Evolutionary conservation across 2,329 filamentous ascomycete genomes (phyloP).

Genomic region (Cladobotryum protrusum): DNA sequence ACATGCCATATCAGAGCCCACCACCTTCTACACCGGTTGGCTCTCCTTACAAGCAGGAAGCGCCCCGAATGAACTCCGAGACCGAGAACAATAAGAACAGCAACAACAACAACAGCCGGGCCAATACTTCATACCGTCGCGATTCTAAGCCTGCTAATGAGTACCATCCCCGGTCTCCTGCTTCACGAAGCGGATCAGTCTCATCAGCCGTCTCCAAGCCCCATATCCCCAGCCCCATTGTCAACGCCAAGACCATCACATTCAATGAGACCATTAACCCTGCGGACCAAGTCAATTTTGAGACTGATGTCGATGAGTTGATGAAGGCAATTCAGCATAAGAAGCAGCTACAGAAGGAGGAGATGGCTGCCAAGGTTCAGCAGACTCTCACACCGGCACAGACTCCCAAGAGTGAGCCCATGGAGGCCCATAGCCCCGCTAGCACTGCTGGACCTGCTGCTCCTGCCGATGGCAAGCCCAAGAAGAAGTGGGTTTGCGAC

Average conservation of each 20-base stretch:
- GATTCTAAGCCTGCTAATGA: slow-evolving; percentile 25
- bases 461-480: slow-evolving; percentile 24
- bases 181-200: slow-evolving; percentile 27
- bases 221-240: slow-evolving; percentile 20
- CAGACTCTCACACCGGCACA: slow-evolving; percentile 20
- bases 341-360: slow-evolving; percentile 31
- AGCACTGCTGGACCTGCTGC: slow-evolving; percentile 10
- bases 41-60: slow-evolving; percentile 30
- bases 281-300: slow-evolving; percentile 54
- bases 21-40: slow-evolving; percentile 27
- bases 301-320: slow-evolving; percentile 78
- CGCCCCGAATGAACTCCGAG: slow-evolving; percentile 20
- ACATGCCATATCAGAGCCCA: slow-evolving; percentile 35
- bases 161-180: slow-evolving; percentile 28
- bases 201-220: slow-evolving; percentile 8
- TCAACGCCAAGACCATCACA: slow-evolving; percentile 35
- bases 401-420: slow-evolving; percentile 13
- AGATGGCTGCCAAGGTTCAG: slow-evolving; percentile 18
- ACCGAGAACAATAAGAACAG: slow-evolving; percentile 14
- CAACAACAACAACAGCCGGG: slow-evolving; percentile 11
- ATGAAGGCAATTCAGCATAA: slow-evolving; percentile 84
- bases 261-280: slow-evolving; percentile 42
- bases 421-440: slow-evolving; percentile 25
- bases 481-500: slow-evolving; percentile 67
- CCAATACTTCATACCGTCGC: slow-evolving; percentile 18